Conservation (phyloP, 495 filamentous ascomycete species). For the Aspergillus incahuasiensis region DNA sequence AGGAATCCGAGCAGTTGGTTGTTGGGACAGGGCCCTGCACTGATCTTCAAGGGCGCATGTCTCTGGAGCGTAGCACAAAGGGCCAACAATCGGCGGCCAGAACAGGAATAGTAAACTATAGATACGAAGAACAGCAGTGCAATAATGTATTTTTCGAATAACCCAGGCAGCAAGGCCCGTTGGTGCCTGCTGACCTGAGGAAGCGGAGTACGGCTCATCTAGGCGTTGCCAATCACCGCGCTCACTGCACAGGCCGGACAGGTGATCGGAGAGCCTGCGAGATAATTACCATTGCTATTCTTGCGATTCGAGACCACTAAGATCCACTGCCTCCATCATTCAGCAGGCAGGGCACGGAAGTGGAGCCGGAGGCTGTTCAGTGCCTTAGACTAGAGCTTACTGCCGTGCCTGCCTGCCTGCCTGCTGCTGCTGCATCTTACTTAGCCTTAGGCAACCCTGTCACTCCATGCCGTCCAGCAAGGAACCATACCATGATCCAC, state of each 20-base stretch:
- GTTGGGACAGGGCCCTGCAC: not conserved
- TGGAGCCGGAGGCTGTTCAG: not conserved
- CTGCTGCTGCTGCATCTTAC: too few species aligned
- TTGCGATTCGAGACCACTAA: not conserved
- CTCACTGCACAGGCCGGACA: too few species aligned
- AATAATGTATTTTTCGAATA: not conserved
- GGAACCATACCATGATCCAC: not conserved
- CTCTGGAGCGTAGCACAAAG: conserved; percentile 1
- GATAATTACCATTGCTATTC: not conserved
- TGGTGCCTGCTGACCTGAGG: conserved; percentile 5
- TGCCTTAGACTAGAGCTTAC: not conserved
- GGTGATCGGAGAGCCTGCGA: not conserved
- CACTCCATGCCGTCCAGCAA: not conserved
- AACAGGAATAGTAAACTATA: not conserved
- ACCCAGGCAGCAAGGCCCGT: not conserved
- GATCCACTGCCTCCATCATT: not conserved
- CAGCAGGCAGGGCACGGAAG: not conserved
- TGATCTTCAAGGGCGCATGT: not conserved
- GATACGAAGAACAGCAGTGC: not conserved
- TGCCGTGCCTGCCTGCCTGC: not conserved
- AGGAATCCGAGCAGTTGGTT: not conserved
- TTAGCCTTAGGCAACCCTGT: too few species aligned
- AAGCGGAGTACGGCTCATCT: not conserved
- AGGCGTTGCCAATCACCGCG: not conserved
- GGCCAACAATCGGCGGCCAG: not conserved